Base-by-base conservation (phyloP, 805 yeast species). In the Monosporozyma siamensis region DNA sequence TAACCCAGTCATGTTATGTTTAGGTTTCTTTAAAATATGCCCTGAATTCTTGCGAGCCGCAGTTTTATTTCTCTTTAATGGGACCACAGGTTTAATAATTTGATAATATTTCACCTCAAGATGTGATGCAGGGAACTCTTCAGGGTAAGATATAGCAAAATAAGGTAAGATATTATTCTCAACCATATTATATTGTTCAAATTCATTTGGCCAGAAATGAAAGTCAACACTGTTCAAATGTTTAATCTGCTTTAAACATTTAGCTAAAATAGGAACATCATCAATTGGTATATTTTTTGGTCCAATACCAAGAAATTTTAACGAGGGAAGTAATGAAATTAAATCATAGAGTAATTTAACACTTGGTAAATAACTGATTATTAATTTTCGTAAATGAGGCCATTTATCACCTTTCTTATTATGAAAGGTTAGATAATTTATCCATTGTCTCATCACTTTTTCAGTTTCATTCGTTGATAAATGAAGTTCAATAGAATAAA, bases 311-410 rank as follows among this genome's bases (percentile, higher is more conserved):
- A 49, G 34, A 31, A 22, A 29, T 10, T 38, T 21, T 15, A 52
- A 29, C 5, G 48, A 41, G 1, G 50, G 49, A 7, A 51, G 29
- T 10, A 43, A 12, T 3, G 14, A 10, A 27, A 45, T 36, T 3
- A 42, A 14, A 8, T 52, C 49, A 40, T 41, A 43, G 29, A 50
- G 38, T 11, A 47, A 11, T 34, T 41, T 48, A 3, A 47, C 47
- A 32, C 39, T 48, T 11, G 32, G 37, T 17, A 51, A 36, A 24
- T 47, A 44, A 4, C 49, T 49, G 15, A 51, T 7, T 8, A 34
- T 31, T 10, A 51, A 21, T 10, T 27, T 24, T 15, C 18, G 22
- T n/a, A 50, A 36, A 3, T 32, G 15, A 11, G 22, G 12, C 55
- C 55, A 51, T 15, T 18, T 32, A 5, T 17, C n/a, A 8, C 23